A percentile compares a stretch with the other conserved stretches of the same genome.
Conservation (phyloP, 306 rosid species). For the Amphicarpaea edgeworthii region DNA sequence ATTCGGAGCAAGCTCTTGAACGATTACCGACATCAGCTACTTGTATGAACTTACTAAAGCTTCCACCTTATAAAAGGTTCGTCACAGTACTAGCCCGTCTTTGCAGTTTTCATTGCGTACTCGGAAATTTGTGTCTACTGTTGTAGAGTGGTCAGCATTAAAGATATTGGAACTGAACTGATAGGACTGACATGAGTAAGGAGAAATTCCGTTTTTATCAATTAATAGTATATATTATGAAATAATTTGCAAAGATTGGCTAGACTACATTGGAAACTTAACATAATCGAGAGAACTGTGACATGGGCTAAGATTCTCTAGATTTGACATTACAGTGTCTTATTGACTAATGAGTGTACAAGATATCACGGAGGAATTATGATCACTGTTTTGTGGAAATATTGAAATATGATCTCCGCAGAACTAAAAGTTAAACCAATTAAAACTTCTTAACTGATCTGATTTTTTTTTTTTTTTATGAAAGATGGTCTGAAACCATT, state of each 20-base stretch:
- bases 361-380: background rate
- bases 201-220: conserved; percentile 28
- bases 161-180: conserved; percentile 38
- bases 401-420: background rate
- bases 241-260: conserved; percentile 8
- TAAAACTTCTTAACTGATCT: background rate
- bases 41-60: conserved; percentile 98
- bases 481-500: too few relatives aligned
- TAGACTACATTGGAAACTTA: conserved; percentile 22
- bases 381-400: conserved; percentile 10
- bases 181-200: background rate
- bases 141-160: background rate
- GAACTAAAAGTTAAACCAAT: background rate
- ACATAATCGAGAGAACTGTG: conserved; percentile 14
- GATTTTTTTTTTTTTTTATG: too few relatives aligned
- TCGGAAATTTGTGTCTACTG: conserved; percentile 14
- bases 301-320: conserved; percentile 5
- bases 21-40: conserved; percentile 97
- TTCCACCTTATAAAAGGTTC: conserved; percentile 97
- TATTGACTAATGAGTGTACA: background rate
- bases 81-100: conserved; percentile 48
- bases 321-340: background rate
- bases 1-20: conserved; percentile 91
- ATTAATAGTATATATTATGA: background rate
- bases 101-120: conserved; percentile 32